Conservation (phyloP, 2,329 filamentous ascomycete genomes). For the Cercospora canescens region DNA sequence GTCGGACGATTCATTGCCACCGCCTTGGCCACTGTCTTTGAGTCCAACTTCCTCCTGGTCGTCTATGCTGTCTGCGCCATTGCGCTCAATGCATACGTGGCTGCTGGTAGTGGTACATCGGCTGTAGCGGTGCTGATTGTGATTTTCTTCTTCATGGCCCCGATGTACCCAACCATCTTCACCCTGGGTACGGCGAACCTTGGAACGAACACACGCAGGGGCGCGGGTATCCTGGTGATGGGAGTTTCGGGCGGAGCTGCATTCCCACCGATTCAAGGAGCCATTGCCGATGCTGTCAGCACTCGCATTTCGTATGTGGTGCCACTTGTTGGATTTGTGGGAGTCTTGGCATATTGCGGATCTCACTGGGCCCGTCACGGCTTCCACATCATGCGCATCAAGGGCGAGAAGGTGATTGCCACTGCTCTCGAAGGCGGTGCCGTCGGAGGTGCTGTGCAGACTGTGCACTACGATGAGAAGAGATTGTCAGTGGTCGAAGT, state of each 20-base stretch:
- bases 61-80: slow-evolving; percentile 37
- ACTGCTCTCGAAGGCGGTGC: slow-evolving; percentile 34
- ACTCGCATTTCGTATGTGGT: slow-evolving; percentile 48
- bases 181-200: slow-evolving; percentile 43
- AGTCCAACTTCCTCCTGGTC: slow-evolving; percentile 40
- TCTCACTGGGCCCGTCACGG: slow-evolving; percentile 37
- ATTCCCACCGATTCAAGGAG: slow-evolving; percentile 40
- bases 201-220: slow-evolving; percentile 40
- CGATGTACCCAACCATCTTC: slow-evolving; percentile 43
- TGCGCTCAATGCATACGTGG: slow-evolving; percentile 37
- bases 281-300: slow-evolving; percentile 41
- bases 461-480: slow-evolving; percentile 38
- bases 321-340: slow-evolving; percentile 46
- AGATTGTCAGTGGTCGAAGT: slow-evolving; percentile 30
- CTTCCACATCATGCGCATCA: slow-evolving; percentile 35
- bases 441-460: slow-evolving; percentile 35
- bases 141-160: slow-evolving; percentile 41
- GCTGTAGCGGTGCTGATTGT: slow-evolving; percentile 38
- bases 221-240: slow-evolving; percentile 45
- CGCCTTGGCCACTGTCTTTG: slow-evolving; percentile 36
- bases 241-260: slow-evolving; percentile 37
- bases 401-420: slow-evolving; percentile 34
- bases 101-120: slow-evolving; percentile 33
- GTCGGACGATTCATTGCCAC: slow-evolving; percentile 43
- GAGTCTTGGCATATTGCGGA: slow-evolving; percentile 39